Base-by-base conservation (phyloP, 176 grass and related monocot genomes). In the Saccharum spontaneum region DNA sequence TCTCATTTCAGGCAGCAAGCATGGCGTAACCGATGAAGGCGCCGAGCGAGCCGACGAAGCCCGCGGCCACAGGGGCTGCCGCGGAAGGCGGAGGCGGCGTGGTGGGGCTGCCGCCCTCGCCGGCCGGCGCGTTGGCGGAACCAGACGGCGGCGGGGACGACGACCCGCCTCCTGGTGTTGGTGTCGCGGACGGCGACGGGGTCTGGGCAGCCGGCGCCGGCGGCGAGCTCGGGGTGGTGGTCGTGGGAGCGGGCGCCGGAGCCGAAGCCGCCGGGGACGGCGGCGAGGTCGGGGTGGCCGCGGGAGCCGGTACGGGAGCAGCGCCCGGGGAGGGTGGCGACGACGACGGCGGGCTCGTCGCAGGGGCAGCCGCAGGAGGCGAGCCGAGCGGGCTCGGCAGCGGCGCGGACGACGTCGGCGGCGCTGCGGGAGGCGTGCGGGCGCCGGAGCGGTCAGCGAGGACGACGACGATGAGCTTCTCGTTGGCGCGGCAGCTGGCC, bases 391-490 rank as follows among this genome's bases (percentile, higher is more conserved):
- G 57, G 74, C 46, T 79, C 12, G 75, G 68, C 39, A 26, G 0
- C 5, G 85, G 88, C 24, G 82, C 10, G 15, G 75, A 1, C 0
- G 50, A 18, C 50, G 17, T 54, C 13, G 16, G 16, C 50, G 20
- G 13, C 11, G 23, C 38, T 0, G 34, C 60, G 54, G 75, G 79
- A 3, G 48, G 74, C 3, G 45, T 24, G 83, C 65, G 37, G 7
- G 60, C 0, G 17, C 80, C 84, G 33, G 61, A 64, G 73, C 87
- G 85, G 49, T 84, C 62, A 0, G 84, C 89, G 79, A 98, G 80
- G 31, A 98, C 90, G 67, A 90, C 36, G 59, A 94, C 76, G 39
- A 90, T 17, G 79, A 98, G 71, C 26, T 86, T 94, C 84, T 97
- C 71, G 46, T 91, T 86, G 48, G 82, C 90, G 1, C 87, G n/a